A percentile compares a stretch with the other conserved stretches of the same genome.
Evolutionary conservation across 306 rosid species (phyloP).

Genomic region (Dryas drummondii): DNA sequence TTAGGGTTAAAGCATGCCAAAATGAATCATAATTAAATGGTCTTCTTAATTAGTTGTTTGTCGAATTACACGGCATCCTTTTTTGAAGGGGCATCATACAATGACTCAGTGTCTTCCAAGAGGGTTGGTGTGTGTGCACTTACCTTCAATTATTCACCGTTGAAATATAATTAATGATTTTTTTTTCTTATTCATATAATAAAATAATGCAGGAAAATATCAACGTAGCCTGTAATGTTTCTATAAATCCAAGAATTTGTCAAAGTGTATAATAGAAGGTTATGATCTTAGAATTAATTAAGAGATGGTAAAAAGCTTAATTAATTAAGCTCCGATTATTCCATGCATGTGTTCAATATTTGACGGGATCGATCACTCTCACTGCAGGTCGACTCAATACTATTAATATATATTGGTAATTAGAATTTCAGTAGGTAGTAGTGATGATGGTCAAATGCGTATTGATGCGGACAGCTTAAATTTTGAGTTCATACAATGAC

Average conservation of each 20-base stretch:
- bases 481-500: neutral
- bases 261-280: neutral
- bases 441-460: neutral
- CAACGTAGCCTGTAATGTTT: neutral
- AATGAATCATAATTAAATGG: too few relatives aligned
- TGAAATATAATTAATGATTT: neutral
- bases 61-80: too few relatives aligned
- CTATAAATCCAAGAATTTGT: neutral
- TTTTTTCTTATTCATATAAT: neutral
- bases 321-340: neutral
- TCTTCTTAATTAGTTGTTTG: too few relatives aligned
- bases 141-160: neutral
- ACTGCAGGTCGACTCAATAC: neutral
- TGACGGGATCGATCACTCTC: constrained; percentile 5
- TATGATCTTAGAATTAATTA: neutral
- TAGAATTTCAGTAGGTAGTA: neutral
- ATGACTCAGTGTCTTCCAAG: neutral
- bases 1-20: neutral
- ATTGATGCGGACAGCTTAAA: neutral
- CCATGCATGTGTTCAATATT: constrained; percentile 1
- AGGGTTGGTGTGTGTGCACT: neutral
- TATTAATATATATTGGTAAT: neutral
- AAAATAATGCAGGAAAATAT: neutral
- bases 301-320: neutral
- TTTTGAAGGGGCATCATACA: too few relatives aligned